These are phyloP conservation scores for Wickerhamiella alocasiicola DNA, from an alignment of 805 yeast genomes.

Conservation along the genomic window DNA sequence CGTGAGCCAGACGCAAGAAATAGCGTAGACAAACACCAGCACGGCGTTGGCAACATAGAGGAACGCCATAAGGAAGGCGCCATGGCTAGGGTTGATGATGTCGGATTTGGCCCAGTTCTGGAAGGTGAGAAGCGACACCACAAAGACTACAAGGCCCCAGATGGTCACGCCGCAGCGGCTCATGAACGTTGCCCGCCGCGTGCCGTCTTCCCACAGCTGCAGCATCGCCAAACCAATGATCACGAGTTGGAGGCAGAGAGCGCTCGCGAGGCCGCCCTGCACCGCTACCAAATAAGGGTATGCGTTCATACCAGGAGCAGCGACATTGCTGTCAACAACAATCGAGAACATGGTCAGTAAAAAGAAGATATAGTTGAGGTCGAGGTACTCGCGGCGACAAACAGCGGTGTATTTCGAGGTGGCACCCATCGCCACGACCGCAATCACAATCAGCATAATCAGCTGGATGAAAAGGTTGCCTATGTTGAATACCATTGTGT, in stretches of 20 bases:
- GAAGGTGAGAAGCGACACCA: slow-evolving; percentile 62
- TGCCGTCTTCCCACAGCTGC: slow-evolving; percentile 93
- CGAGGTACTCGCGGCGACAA: slow-evolving; percentile 77
- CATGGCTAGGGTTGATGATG: slow-evolving; percentile 37
- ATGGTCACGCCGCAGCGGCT: slow-evolving; percentile 40
- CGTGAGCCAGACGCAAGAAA: slow-evolving; percentile 55
- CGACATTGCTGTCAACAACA: slow-evolving; percentile 83
- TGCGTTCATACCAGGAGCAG: slow-evolving; percentile 67
- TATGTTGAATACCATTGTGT: slow-evolving; percentile 78
- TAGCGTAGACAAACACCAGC: slow-evolving; percentile 45
- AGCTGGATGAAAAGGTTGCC: slow-evolving; percentile 82
- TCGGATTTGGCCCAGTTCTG: slow-evolving; percentile 38
- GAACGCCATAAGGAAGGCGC: slow-evolving; percentile 58
- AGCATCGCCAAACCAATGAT: slow-evolving; percentile 71
- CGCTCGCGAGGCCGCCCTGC: slow-evolving; percentile 64
- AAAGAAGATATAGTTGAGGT: slow-evolving; percentile 50
- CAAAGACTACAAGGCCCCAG: slow-evolving; percentile 54
- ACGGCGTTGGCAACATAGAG: slow-evolving; percentile 62
- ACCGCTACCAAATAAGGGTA: slow-evolving; percentile 75
- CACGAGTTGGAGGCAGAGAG: slow-evolving; percentile 56
- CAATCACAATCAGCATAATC: slow-evolving; percentile 50
- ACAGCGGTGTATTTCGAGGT: slow-evolving; percentile 86
- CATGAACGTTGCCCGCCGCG: slow-evolving; percentile 46
- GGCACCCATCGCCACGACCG: slow-evolving; percentile 64
- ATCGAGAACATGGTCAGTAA: slow-evolving; percentile 51